These are phyloP conservation scores for Kentomonas sorsogonicus DNA, from an alignment of 208 protist species.

Conservation along the genomic window DNA sequence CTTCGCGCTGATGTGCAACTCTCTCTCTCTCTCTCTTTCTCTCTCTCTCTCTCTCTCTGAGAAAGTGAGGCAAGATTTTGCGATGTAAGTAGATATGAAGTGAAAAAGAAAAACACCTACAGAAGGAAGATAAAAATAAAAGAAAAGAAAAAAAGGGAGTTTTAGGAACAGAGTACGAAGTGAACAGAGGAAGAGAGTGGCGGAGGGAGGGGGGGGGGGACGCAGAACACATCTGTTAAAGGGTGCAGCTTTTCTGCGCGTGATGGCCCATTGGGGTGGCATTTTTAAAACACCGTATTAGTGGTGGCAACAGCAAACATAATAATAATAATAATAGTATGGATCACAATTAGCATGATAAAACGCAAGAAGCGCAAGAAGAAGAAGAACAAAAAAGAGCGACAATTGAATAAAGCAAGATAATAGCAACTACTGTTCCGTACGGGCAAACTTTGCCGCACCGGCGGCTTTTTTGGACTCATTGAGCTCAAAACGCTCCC, in stretches of 20 bases:
- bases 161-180: not conserved
- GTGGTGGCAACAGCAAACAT: not conserved
- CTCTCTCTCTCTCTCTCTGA: too few relatives aligned
- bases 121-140: not conserved
- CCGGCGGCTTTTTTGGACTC: slow-evolving; percentile 55
- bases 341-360: not conserved
- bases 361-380: not conserved
- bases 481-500: slow-evolving; percentile 67
- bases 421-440: not conserved
- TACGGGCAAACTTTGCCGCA: not conserved
- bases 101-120: not conserved
- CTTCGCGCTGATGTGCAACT: too few relatives aligned
- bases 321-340: not conserved
- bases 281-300: too few relatives aligned
- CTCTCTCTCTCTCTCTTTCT: too few relatives aligned
- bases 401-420: not conserved
- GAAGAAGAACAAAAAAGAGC: slow-evolving; percentile 6
- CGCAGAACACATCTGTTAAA: not conserved
- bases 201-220: too few relatives aligned
- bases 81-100: not conserved
- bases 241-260: not conserved
- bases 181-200: slow-evolving; percentile 13
- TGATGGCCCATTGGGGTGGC: not conserved
- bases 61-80: too few relatives aligned
- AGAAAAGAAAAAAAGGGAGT: slow-evolving; percentile 2